Evolutionary conservation across 495 filamentous ascomycete genomes (phyloP).

Genomic region (Neurospora tetraspora): DNA sequence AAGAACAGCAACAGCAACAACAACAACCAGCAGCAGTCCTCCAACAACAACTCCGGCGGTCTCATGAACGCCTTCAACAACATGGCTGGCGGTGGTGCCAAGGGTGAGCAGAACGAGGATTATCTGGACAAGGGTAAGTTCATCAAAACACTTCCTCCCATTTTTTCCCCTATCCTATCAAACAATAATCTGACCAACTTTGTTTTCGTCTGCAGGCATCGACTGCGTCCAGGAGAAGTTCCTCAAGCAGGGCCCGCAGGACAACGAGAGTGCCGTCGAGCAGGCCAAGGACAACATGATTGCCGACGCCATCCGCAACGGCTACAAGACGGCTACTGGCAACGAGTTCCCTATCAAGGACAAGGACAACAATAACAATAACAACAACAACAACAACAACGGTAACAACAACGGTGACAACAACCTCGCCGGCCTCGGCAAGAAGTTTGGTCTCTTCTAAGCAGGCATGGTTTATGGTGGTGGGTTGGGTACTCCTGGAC

Average conservation of each 20-base stretch:
- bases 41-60: conserved; percentile 8
- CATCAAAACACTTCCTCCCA: not conserved
- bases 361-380: conserved; percentile 31
- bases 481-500: not conserved
- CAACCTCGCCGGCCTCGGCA: not conserved
- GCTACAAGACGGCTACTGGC: conserved; percentile 53
- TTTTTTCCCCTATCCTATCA: not conserved
- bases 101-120: conserved; percentile 65
- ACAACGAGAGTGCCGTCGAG: conserved; percentile 61
- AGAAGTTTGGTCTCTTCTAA: not conserved
- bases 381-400: not conserved
- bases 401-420: not conserved
- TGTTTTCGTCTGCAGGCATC: conserved; percentile 35
- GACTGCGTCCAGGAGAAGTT: conserved; percentile 59
- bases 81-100: conserved; percentile 51
- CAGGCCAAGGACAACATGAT: conserved; percentile 68
- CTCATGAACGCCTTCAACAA: conserved; percentile 51
- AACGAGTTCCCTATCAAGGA: conserved; percentile 54
- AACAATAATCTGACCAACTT: not conserved
- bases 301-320: conserved; percentile 48
- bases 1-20: conserved; percentile 4
- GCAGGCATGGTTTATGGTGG: not conserved
- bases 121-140: conserved; percentile 49
- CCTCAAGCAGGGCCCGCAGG: conserved; percentile 53
- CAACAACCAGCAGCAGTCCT: conserved; percentile 6